Base-by-base conservation (phyloP, 2,329 filamentous ascomycete genomes). In the Colletotrichum trifolii region DNA sequence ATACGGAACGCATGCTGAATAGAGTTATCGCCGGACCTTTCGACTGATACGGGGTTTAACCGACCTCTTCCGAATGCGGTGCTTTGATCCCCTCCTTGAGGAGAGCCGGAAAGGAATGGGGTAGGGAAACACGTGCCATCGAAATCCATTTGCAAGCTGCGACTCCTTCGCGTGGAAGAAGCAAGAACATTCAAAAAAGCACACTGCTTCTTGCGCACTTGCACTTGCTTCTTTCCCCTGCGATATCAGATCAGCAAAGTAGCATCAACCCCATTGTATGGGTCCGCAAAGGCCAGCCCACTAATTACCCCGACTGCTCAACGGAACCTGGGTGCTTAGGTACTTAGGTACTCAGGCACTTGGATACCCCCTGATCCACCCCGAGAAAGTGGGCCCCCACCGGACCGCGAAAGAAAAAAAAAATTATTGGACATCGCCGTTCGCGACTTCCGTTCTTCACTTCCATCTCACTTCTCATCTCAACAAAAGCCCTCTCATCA, bases 301-400 rank as follows among this genome's bases (percentile, higher is more conserved):
- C 58, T 46, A 4, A 5, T 6, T 60, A 60, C 56, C 56, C 61
- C 61, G 61, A 64, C 43, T 60, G 49, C 36, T 34, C 34, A 15
- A 25, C 13, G n/a, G 49, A 12, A 12, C 49, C 25, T 25, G 25
- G 25, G 4, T 25, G 4, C 25, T 15, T 43, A 8, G 13, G 42
- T 43, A 43, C 42, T 15, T 13, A 9, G 12, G n/a, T 7, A 46
- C 43, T 17, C 6, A 6, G 42, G 4, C 6, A 13, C 11, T 15
- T 33, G 43, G 13, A 13, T 25, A 9, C 43, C 62, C 62, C 62
- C 62, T 65, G 62, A 65, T 63, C 62, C 62, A 63, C 62, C 59
- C 62, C 62, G 62, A 53, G 58, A 65, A 65, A 62, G 62, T 62
- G 62, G 62, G 38, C 33, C 58, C 48, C 62, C 62, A 65, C 62